Evolutionary conservation across 2,329 filamentous ascomycete species (phyloP).

Genomic region (Aspergillus transmontanensis): DNA sequence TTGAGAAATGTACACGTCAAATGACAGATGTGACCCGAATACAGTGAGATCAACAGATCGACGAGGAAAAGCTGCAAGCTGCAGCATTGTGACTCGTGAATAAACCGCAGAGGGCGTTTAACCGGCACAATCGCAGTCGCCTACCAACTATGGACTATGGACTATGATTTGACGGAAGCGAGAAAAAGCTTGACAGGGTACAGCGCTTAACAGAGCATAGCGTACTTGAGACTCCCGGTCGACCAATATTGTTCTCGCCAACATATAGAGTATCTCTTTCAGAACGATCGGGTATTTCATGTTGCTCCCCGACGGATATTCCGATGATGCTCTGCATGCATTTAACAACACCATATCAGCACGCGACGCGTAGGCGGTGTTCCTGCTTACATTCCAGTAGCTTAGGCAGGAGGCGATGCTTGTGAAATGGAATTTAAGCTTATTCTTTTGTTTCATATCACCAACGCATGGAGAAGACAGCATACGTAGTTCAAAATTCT

Average conservation of each 20-base stretch:
- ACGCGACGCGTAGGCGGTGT: background rate
- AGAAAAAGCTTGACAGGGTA: background rate
- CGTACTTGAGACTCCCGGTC: background rate
- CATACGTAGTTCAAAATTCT: background rate
- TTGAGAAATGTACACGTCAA: background rate
- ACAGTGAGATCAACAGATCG: background rate
- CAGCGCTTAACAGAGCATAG: background rate
- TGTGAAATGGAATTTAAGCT: slow-evolving; percentile 1
- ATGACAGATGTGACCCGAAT: background rate
- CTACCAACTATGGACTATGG: background rate
- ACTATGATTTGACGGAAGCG: background rate
- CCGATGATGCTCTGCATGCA: background rate
- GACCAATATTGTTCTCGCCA: background rate
- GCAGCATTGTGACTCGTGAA: background rate
- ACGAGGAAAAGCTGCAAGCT: background rate
- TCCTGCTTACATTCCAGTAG: background rate
- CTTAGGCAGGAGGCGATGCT: background rate
- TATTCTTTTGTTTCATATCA: background rate
- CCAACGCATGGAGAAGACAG: background rate
- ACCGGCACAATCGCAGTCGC: background rate
- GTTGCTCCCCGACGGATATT: background rate
- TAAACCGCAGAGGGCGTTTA: background rate
- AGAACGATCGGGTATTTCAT: background rate
- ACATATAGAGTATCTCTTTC: background rate
- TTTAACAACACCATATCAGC: background rate